These are phyloP conservation scores for Pyricularia grisea DNA, from an alignment of 2,329 filamentous ascomycete genomes.

Conservation along the genomic window DNA sequence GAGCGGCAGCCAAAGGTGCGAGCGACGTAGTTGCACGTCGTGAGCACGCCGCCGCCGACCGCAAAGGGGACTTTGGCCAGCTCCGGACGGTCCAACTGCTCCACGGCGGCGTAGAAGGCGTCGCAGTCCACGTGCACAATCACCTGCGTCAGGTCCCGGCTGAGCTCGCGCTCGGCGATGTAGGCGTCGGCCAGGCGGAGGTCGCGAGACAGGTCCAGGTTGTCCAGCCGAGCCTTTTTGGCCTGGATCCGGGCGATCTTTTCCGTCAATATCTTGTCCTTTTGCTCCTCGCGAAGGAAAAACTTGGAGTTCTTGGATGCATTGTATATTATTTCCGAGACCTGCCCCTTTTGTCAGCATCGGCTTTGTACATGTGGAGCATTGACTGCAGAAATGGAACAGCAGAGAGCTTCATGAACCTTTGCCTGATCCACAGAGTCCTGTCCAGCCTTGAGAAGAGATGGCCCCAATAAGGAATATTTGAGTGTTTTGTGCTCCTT, in stretches of 20 bases:
- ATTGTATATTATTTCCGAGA: slow-evolving; percentile 95
- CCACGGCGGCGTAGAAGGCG: slow-evolving; percentile 93
- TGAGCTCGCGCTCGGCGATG: slow-evolving; percentile 67
- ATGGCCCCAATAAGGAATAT: slow-evolving; percentile 82
- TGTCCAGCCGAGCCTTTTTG: slow-evolving; percentile 67
- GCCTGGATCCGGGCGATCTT: slow-evolving; percentile 76
- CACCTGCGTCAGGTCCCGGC: slow-evolving; percentile 71
- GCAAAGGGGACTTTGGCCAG: slow-evolving; percentile 82
- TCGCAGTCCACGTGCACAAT: slow-evolving; percentile 95
- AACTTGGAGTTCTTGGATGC: slow-evolving; percentile 94
- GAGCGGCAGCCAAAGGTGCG: slow-evolving; percentile 84
- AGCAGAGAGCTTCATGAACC: slow-evolving; percentile 26
- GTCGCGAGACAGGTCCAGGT: slow-evolving; percentile 63
- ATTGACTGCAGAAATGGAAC: background rate
- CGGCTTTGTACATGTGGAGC: background rate
- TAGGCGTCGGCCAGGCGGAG: slow-evolving; percentile 70
- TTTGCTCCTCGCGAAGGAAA: slow-evolving; percentile 82
- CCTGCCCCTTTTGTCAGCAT: slow-evolving; percentile 31
- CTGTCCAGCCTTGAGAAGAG: slow-evolving; percentile 87
- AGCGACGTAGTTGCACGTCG: slow-evolving; percentile 77
- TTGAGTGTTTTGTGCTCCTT: slow-evolving; percentile 57
- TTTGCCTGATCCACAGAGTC: slow-evolving; percentile 88
- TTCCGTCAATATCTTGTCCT: slow-evolving; percentile 71
- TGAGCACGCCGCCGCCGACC: slow-evolving; percentile 62
- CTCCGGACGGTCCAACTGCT: slow-evolving; percentile 75